Conservation (phyloP, 1,284 basidiomycete species). For the Ceratobasidium sp. region DNA sequence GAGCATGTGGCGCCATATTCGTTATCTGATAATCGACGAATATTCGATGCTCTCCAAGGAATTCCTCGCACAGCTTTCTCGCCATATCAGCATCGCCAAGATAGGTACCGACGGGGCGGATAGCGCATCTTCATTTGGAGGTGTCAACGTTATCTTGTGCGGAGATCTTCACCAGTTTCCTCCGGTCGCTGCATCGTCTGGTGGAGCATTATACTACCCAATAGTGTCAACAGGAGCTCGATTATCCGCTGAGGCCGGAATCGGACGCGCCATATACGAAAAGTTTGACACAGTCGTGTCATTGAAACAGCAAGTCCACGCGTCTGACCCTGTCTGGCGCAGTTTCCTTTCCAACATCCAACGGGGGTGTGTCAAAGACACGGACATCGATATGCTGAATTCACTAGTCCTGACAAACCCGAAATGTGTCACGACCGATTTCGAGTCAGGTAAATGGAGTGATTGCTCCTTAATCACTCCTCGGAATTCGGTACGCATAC, state of each 20-base stretch:
- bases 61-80: conserved; percentile 54
- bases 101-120: background rate
- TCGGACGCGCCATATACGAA: conserved; percentile 57
- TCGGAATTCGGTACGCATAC: conserved; percentile 55
- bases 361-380: conserved; percentile 51
- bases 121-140: conserved; percentile 54
- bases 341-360: conserved; percentile 56
- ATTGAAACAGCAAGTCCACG: conserved; percentile 58
- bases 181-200: conserved; percentile 52
- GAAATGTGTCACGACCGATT: conserved; percentile 47
- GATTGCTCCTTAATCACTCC: conserved; percentile 56
- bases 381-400: conserved; percentile 55
- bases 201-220: conserved; percentile 52
- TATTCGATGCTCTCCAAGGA: conserved; percentile 56
- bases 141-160: conserved; percentile 59
- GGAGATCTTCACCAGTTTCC: conserved; percentile 64
- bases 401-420: conserved; percentile 51
- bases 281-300: conserved; percentile 58
- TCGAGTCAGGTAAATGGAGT: conserved; percentile 53
- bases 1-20: conserved; percentile 12
- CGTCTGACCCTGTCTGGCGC: conserved; percentile 57
- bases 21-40: conserved; percentile 58
- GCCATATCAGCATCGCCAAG: conserved; percentile 51
- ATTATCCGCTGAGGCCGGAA: conserved; percentile 4
- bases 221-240: background rate